Evolutionary conservation across 352 stramenopile genomes (phyloP).

Genomic region (Phytophthora aleatoria): DNA sequence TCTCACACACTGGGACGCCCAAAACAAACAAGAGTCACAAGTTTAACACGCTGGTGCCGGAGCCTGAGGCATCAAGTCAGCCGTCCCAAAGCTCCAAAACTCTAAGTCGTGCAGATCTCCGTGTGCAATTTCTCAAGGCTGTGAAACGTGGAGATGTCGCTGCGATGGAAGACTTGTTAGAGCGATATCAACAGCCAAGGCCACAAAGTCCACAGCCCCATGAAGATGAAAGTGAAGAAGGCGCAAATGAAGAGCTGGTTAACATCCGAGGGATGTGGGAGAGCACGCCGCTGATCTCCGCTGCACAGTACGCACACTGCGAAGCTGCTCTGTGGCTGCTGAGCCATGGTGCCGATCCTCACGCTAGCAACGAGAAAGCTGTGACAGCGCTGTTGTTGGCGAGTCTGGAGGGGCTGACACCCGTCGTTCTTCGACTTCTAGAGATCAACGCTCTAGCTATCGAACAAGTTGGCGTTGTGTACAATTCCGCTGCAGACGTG

Average conservation of each 20-base stretch:
- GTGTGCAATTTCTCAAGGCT: constrained; percentile 67
- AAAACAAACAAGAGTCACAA: constrained; percentile 44
- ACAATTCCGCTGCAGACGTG: constrained; percentile 66
- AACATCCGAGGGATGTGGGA: constrained; percentile 86
- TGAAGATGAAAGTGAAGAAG: constrained; percentile 29
- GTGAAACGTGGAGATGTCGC: constrained; percentile 62
- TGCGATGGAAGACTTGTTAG: constrained; percentile 38
- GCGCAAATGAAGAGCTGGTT: constrained; percentile 36
- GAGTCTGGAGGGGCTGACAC: constrained; percentile 65
- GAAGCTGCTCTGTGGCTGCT: constrained; percentile 66
- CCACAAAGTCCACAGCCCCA: constrained; percentile 1
- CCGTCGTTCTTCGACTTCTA: constrained; percentile 53
- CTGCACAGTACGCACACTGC: constrained; percentile 67
- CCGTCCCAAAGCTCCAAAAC: constrained; percentile 2
- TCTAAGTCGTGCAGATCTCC: constrained; percentile 50
- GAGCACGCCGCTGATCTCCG: constrained; percentile 80
- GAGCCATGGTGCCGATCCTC: constrained; percentile 40
- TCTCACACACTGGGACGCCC: constrained; percentile 11
- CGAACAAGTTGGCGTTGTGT: constrained; percentile 73
- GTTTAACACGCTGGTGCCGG: constrained; percentile 46
- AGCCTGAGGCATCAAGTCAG: constrained; percentile 25
- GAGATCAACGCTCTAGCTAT: constrained; percentile 16
- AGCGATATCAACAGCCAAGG: constrained; percentile 24
- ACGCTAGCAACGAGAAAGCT: constrained; percentile 67
- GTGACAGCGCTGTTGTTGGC: constrained; percentile 75